phyloP scores from a whole-genome alignment of 257 asterid species.

The Leptodermis oblonga region DNA sequence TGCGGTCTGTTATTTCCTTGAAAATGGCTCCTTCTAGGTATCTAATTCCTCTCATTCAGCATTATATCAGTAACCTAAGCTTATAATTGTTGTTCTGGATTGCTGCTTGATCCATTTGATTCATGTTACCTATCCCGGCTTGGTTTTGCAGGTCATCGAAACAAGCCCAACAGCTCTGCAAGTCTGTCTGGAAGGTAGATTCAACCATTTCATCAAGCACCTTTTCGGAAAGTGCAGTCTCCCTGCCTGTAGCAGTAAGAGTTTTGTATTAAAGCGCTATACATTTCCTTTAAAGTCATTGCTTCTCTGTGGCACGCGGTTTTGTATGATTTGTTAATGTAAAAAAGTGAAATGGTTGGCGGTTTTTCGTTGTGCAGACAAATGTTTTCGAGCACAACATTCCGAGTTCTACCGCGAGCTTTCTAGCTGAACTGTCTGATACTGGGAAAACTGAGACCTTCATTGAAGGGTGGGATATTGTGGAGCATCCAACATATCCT shows the following conservation, averaged over 20 bases:
- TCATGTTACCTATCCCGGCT: not conserved
- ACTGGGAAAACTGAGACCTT: constrained; percentile 58
- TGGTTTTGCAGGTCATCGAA: constrained; percentile 61
- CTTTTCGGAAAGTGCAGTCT: constrained; percentile 75
- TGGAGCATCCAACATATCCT: constrained; percentile 87
- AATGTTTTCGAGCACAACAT: constrained; percentile 51
- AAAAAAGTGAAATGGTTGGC: constrained; percentile 10
- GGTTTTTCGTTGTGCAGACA: constrained; percentile 46
- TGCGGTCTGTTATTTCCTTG: constrained; percentile 65
- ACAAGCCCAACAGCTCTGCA: constrained; percentile 63
- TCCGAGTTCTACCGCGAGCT: constrained; percentile 77
- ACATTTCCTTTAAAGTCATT: not conserved
- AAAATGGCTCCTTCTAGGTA: constrained; percentile 78
- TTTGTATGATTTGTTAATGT: not conserved
- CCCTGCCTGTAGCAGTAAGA: constrained; percentile 52
- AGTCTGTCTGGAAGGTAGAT: constrained; percentile 77
- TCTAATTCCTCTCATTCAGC: constrained; percentile 5
- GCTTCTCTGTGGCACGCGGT: constrained; percentile 6
- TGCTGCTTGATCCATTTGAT: not conserved
- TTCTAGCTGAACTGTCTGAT: constrained; percentile 53
- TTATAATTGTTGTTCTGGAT: not conserved
- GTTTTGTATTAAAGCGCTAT: constrained; percentile 6
- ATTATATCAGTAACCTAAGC: not conserved
- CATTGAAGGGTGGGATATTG: constrained; percentile 93
- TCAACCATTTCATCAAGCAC: constrained; percentile 76